Conservation (phyloP, 2,329 filamentous ascomycete species). For the Emericellopsis atlantica region DNA sequence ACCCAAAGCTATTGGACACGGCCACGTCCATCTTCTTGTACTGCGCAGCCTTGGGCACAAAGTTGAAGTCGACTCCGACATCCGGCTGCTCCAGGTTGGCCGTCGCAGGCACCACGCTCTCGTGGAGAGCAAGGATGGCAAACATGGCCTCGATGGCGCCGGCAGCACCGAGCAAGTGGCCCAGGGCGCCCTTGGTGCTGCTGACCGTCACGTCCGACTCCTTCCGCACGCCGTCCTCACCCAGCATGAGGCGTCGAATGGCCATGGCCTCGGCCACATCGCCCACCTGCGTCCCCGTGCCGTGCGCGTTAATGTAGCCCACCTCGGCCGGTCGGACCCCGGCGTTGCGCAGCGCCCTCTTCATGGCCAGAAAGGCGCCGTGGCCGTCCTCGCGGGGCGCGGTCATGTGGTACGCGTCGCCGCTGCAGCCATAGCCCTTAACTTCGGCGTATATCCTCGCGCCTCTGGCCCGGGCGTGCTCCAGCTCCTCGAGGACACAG, state of each 20-base stretch:
- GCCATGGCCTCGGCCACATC: slow-evolving; percentile 81
- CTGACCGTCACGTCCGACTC: slow-evolving; percentile 66
- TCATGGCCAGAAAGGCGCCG: slow-evolving; percentile 79
- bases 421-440: slow-evolving; percentile 78
- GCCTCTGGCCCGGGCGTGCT: slow-evolving; percentile 70
- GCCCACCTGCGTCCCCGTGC: slow-evolving; percentile 75
- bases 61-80: slow-evolving; percentile 67
- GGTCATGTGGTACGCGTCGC: slow-evolving; percentile 89
- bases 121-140: slow-evolving; percentile 61
- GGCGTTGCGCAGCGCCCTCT: slow-evolving; percentile 63
- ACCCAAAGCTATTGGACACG: slow-evolving; percentile 92
- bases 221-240: slow-evolving; percentile 49
- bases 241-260: slow-evolving; percentile 65
- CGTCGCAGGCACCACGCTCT: slow-evolving; percentile 77
- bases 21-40: slow-evolving; percentile 58
- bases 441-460: slow-evolving; percentile 83
- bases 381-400: slow-evolving; percentile 72
- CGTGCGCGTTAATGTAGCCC: slow-evolving; percentile 93
- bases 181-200: slow-evolving; percentile 87
- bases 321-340: slow-evolving; percentile 55
- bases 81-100: slow-evolving; percentile 63
- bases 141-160: slow-evolving; percentile 87
- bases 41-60: slow-evolving; percentile 64
- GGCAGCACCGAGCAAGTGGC: slow-evolving; percentile 82
- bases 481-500: slow-evolving; percentile 76